Base-by-base conservation (phyloP, 2,329 filamentous ascomycete species). In the Aspergillus udagawae region DNA sequence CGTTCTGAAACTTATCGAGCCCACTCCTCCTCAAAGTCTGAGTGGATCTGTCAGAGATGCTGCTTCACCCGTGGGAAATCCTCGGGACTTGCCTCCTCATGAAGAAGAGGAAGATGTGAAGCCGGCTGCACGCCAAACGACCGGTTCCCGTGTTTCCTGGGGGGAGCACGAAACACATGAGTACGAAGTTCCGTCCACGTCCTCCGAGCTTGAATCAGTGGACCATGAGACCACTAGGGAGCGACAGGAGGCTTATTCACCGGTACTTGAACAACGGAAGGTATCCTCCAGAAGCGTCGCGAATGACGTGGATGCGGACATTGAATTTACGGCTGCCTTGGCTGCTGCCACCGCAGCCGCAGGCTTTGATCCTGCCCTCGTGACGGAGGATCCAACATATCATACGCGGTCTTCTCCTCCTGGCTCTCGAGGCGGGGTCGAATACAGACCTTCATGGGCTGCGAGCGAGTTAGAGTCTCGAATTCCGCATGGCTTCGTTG, bases 341-440 rank as follows among this genome's bases (percentile, higher is more conserved):
- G 87, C 87, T 56, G 89, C 87, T 50, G 87, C 86, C 1, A 78
- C 90, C 51, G 76, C 86, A 67, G 82, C 85, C n/a, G 83, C 85
- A 49, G 88, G 88, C 0, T 91, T 91, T 61, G 82, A 90, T 65
- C 84, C 86, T 4, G 82, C 88, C 44, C 84, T 91, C 56, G 85
- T 91, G 49, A 86, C 88, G 38, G 79, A 89, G 49, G 81, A 91
- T 63, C 83, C 84, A 0, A 76, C 72, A 1, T 91, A 86, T 65
- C 83, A 83, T 61, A 81, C 79, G 52, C 84, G 87, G 28, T 82
- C 84, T 53, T 88, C 86, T 1, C 85, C 86, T 7, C 85, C 86
- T 3, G 82, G 82, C 4, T 82, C 84, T 3, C 81, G 84, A 61
- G 81, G 83, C 59, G 80, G 82, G 52, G 67, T 65, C n/a, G 66